phyloP scores from a whole-genome alignment of 2,329 filamentous ascomycete species.

The Albophoma yamanashiensis region DNA sequence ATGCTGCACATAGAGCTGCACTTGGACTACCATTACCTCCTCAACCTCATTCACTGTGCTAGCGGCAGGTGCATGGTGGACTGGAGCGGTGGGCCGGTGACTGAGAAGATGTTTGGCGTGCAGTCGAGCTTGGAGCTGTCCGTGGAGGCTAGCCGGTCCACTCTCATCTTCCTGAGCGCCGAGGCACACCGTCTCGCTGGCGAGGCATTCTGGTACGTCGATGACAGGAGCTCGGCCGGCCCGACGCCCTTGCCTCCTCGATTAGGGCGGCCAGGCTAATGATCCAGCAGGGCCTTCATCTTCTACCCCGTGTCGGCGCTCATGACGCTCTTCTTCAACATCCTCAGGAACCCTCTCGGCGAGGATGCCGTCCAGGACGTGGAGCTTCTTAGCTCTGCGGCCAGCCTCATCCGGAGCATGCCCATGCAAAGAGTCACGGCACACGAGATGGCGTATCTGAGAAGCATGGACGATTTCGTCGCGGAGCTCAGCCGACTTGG shows the following conservation, averaged over 20 bases:
- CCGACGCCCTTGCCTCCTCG: neutral
- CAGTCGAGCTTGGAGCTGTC: slow-evolving; percentile 42
- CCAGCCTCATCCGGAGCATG: slow-evolving; percentile 31
- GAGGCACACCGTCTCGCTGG: slow-evolving; percentile 29
- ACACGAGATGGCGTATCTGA: slow-evolving; percentile 27
- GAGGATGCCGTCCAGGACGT: slow-evolving; percentile 32
- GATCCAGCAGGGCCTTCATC: slow-evolving; percentile 32
- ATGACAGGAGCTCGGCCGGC: neutral
- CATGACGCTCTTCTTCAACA: slow-evolving; percentile 43
- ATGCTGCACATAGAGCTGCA: slow-evolving; percentile 38
- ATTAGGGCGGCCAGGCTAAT: neutral
- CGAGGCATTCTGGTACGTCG: slow-evolving; percentile 37
- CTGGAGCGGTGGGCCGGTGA: slow-evolving; percentile 8
- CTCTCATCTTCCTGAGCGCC: slow-evolving; percentile 34
- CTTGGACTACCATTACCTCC: slow-evolving; percentile 44
- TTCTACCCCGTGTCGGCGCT: slow-evolving; percentile 47
- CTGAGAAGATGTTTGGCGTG: slow-evolving; percentile 27
- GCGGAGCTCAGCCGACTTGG: slow-evolving; percentile 31
- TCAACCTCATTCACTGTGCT: slow-evolving; percentile 44
- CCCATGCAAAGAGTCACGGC: slow-evolving; percentile 15
- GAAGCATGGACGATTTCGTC: slow-evolving; percentile 30
- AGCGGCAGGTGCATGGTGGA: slow-evolving; percentile 36
- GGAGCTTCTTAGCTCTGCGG: slow-evolving; percentile 29
- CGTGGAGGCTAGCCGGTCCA: slow-evolving; percentile 45
- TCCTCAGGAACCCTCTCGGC: slow-evolving; percentile 35